Evolutionary conservation across 2,329 filamentous ascomycete genomes (phyloP), one percentile per base, ranked within the genome.

Genomic region (Trichoderma sp.): DNA sequence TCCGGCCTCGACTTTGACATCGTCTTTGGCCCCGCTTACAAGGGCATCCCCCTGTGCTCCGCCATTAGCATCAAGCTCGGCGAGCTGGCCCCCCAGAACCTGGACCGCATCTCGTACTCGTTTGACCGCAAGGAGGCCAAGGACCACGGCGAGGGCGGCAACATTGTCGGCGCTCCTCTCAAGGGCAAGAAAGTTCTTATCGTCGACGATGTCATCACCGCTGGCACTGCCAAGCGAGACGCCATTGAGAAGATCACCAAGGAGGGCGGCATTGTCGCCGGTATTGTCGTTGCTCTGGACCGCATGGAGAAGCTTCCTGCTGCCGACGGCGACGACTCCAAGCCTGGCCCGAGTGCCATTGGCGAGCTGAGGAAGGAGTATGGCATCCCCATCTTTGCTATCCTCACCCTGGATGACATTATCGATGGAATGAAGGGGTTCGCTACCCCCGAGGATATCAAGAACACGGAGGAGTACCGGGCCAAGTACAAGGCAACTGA

Each of bases 71-170:
- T 93, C 79, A 92, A 94, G 81, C 88, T 98, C 14, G 89, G 89
- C 68, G 88, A 91, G 77, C 83, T 94, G 12, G 90, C 93, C 74
- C 84, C 88, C 21, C 82, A 84, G 65, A 88, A 86, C 73, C 96
- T 92, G 82, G 89, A 89, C 71, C 83, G 87, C 57, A 86, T 93
- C 71, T 93, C 91, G 79, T 98, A 97, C 84, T 91, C 91, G 39
- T 98, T 97, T 84, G 97, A 98, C 84, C 90, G 96, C 79, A 98
- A 98, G 84, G 96, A 98, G 84, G 93, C 91, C 78, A 98, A 98
- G 86, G 93, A 94, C 79, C 95, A 98, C 81, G 95, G 96, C 58
- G 96, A 99, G 83, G 95, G 95, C 39, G 95, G 96, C 58, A 92
- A 89, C 80, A 97, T 98, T 78, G 95, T 98, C 15, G 96, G 96